phyloP scores from a whole-genome alignment of 345 rosid genomes.

The Lepidium africanum region DNA sequence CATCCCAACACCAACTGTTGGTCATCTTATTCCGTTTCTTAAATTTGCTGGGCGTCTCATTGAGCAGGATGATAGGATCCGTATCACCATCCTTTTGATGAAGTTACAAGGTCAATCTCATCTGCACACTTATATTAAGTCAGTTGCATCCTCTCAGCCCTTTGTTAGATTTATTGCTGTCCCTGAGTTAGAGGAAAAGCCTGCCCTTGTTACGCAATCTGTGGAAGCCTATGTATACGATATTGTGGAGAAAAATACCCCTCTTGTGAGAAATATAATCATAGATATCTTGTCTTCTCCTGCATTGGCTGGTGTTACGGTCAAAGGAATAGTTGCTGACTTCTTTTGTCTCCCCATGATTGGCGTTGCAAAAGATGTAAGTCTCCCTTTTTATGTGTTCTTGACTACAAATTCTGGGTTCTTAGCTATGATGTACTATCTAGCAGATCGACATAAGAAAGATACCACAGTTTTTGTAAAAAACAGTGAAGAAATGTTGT shows the following conservation, averaged over 20 bases:
- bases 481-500: slow-evolving; percentile 15
- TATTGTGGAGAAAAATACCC: slow-evolving; percentile 1
- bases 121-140: slow-evolving; percentile 16
- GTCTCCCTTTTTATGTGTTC: slow-evolving; percentile 45
- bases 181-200: slow-evolving; percentile 22
- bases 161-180: slow-evolving; percentile 22
- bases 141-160: slow-evolving; percentile 18
- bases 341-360: slow-evolving; percentile 42
- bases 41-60: slow-evolving; percentile 44
- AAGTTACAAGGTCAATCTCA: slow-evolving; percentile 28
- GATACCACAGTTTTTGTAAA: slow-evolving; percentile 11
- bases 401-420: slow-evolving; percentile 36
- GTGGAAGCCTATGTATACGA: slow-evolving; percentile 14
- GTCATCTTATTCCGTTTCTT: slow-evolving; percentile 42
- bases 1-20: slow-evolving; percentile 25
- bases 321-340: slow-evolving; percentile 40
- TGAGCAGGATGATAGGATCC: slow-evolving; percentile 33
- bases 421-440: slow-evolving; percentile 33
- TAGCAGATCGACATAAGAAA: slow-evolving; percentile 27
- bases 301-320: slow-evolving; percentile 14
- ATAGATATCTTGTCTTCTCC: slow-evolving; percentile 12
- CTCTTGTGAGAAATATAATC: slow-evolving; percentile 23
- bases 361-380: slow-evolving; percentile 29
- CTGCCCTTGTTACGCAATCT: slow-evolving; percentile 2
- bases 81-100: slow-evolving; percentile 20